Conservation (phyloP, 75 land plant genomes). For the Ceratopteris richardii region DNA sequence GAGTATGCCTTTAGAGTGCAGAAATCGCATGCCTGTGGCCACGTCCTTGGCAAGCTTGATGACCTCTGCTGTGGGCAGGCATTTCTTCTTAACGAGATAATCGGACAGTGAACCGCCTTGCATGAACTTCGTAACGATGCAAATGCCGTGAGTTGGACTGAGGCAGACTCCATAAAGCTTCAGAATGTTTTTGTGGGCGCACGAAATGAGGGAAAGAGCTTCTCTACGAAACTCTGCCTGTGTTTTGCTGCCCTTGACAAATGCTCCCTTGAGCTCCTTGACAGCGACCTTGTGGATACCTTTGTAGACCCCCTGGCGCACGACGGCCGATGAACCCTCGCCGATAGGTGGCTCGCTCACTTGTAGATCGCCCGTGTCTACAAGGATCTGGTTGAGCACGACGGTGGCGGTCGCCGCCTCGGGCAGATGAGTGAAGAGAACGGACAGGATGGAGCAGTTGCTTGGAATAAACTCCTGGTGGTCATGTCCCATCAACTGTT, state of each 20-base stretch:
- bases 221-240: constrained; percentile 45
- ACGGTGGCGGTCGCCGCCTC: too few relatives aligned
- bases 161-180: constrained; percentile 53
- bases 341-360: neutral
- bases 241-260: constrained; percentile 41
- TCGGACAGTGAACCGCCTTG: constrained; percentile 57
- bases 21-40: constrained; percentile 59
- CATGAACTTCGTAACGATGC: constrained; percentile 56
- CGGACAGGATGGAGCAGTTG: too few relatives aligned
- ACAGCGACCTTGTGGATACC: constrained; percentile 38
- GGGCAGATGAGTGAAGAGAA: too few relatives aligned
- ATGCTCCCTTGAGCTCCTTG: constrained; percentile 47
- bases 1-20: constrained; percentile 50
- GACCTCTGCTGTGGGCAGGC: constrained; percentile 39
- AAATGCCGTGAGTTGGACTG: constrained; percentile 33
- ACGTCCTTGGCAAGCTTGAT: constrained; percentile 51
- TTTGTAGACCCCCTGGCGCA: constrained; percentile 48
- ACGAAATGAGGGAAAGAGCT: constrained; percentile 56
- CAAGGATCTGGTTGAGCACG: too few relatives aligned
- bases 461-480: too few relatives aligned
- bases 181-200: constrained; percentile 62
- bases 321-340: neutral
- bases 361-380: too few relatives aligned
- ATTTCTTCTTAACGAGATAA: constrained; percentile 34
- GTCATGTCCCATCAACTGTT: too few relatives aligned